Evolutionary conservation across 164 flowering plant genomes (phyloP).

Genomic region (Nymphaea thermarum): DNA sequence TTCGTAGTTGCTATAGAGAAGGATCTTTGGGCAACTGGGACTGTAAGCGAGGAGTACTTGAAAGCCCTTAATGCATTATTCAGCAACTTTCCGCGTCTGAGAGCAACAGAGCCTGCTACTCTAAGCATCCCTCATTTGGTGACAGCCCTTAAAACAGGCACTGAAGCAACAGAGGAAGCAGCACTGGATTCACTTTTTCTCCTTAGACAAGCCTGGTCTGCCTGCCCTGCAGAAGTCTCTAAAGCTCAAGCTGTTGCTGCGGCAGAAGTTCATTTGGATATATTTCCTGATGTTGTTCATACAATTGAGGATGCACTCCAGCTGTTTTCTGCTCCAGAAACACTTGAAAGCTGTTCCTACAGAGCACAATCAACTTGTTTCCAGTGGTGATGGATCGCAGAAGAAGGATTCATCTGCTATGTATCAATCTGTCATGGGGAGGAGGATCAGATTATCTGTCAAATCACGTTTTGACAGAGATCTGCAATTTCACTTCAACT

Average conservation of each 20-base stretch:
- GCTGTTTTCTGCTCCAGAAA: conserved; percentile 72
- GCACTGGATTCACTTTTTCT: conserved; percentile 85
- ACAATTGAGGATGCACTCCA: conserved; percentile 85
- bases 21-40: conserved; percentile 87
- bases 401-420: too few species aligned
- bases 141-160: conserved; percentile 72
- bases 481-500: too few species aligned
- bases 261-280: conserved; percentile 92
- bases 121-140: conserved; percentile 91
- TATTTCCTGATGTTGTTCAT: conserved; percentile 56
- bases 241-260: conserved; percentile 93
- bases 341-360: conserved; percentile 59
- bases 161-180: conserved; percentile 94
- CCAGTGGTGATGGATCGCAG: too few species aligned
- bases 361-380: too few species aligned
- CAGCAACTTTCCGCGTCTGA: conserved; percentile 83
- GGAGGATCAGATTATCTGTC: too few species aligned
- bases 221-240: conserved; percentile 93
- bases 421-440: too few species aligned
- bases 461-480: too few species aligned
- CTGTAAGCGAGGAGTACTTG: conserved; percentile 80
- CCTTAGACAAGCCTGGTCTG: conserved; percentile 97
- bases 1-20: conserved; percentile 87
- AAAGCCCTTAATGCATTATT: conserved; percentile 79
- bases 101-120: conserved; percentile 97